Base-by-base conservation (phyloP, 192 early-diverging fungal species). In the Coemansia sp. region DNA sequence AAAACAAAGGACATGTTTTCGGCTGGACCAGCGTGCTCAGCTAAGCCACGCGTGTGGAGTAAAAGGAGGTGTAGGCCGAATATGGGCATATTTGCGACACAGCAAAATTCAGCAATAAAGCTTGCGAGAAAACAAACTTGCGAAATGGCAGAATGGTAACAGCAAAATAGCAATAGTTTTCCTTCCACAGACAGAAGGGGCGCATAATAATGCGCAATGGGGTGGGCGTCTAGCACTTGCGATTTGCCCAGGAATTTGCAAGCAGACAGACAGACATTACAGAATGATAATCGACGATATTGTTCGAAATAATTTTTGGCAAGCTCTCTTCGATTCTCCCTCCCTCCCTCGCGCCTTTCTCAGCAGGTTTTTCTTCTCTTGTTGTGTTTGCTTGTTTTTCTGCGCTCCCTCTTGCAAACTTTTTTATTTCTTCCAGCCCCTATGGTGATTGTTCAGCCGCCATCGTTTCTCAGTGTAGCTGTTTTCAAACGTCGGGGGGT, bases 361-460 rank as follows among this genome's bases (percentile, higher is more conserved):
- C 19, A 22, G 19, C 50, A 51, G 50, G 50, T 51, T 25, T 25
- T 22, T 51, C 50, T 1, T 2, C 19, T 54, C 52, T 54, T 54
- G 52, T 54, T 28, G 52, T 54, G 28, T 54, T 54, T 54, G 40
- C 40, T 54, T 23, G 28, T 53, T 53, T 15, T 54, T 54, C 15
- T 28, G 52, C 11, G 15, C 52, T 54, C 52, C 52, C 52, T 54
- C 14, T 54, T 54, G 25, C 19, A 54, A 54, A 28, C 10, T 54
- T 54, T 54, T 44, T 25, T 54, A 20, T 52, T 52, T 25, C 50
- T 25, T 52, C 50, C 40, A 44, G 40, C 40, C 40, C 50, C 26
- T 54, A 54, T 54, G 52, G 15, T 54, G 23, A 54, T 54, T 54
- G 52, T 54, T 54, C 40, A 44, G 52, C 25, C 22, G 23, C 52